A percentile compares a stretch with the other conserved stretches of the same genome.
Conservation (phyloP, 345 rosid species). For the Gossypium mustelinum region DNA sequence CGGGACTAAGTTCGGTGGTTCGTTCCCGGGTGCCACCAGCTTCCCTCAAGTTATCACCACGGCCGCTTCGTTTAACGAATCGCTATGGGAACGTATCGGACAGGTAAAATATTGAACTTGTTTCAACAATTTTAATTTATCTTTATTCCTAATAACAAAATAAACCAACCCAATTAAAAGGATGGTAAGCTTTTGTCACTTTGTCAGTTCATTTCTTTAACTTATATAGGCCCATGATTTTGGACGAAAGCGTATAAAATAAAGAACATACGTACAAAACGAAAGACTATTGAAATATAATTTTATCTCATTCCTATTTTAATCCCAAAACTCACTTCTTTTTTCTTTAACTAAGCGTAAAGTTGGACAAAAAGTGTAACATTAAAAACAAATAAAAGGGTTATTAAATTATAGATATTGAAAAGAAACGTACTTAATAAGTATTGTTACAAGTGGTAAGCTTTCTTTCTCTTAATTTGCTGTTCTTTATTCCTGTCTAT, state of each 20-base stretch:
- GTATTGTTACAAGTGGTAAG: background rate
- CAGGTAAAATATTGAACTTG: constrained; percentile 34
- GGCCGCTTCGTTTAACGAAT: constrained; percentile 82
- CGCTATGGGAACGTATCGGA: constrained; percentile 85
- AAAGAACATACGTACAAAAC: background rate
- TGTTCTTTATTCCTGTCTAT: background rate
- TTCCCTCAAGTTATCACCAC: constrained; percentile 94
- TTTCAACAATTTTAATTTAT: background rate
- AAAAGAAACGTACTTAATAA: background rate
- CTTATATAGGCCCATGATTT: background rate
- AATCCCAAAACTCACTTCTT: background rate
- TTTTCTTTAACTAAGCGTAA: background rate
- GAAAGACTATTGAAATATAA: background rate
- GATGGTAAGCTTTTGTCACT: background rate
- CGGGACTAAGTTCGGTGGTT: constrained; percentile 64
- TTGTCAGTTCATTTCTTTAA: background rate
- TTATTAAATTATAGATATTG: background rate
- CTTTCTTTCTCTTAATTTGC: background rate
- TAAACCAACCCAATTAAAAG: background rate
- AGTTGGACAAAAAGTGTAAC: too few relatives aligned
- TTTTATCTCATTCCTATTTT: background rate
- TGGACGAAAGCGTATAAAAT: background rate
- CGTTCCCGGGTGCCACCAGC: constrained; percentile 77
- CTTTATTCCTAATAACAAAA: background rate
- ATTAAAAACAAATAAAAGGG: too few relatives aligned